Base-by-base conservation (phyloP, 805 yeast genomes). In the Sugiyamaella boreocaroliniensis region DNA sequence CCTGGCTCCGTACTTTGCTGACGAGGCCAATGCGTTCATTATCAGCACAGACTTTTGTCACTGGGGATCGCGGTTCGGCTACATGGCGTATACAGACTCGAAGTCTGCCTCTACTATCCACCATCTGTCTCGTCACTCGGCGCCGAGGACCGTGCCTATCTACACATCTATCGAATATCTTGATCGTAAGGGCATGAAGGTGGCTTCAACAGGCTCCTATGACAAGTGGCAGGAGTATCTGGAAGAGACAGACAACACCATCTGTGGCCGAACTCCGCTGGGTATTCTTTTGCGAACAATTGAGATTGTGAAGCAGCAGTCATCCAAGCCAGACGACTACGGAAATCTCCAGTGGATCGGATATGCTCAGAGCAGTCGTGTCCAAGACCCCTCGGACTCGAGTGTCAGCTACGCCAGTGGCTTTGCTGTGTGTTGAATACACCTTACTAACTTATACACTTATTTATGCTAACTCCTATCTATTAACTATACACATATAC, bases 361-460 rank as follows among this genome's bases (percentile, higher is more conserved):
- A 0, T 92, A 92, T 64, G 71, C 84, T 0, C 97, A 92, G 68
- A 86, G 95, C 64, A 78, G 81, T 47, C 63, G 66, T 10, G 92
- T 76, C 1, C 58, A 59, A 0, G 62, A 65, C 15, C 58, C 71
- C 1, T 52, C 61, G 29, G 96, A 89, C 43, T 82, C 86, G 57
- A 86, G 95, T 66, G 98, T 92, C n/a, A 86, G 95, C 54, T 92
- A 92, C 68, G 95, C 92, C 1, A 79, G 92, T 45, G 97, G 92
- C 0, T 85, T 79, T 62, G 84, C 76, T 16, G 53, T 61, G 7
- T 46, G 51, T 29, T 44, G 40, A 40, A 2, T 16, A 11, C 40
- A 18, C 8, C 22, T n/a, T 10, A 46, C 15, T 15, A 8, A 45
- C 29, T 10, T 16, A 46, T 46, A 29, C 32, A 32, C 16, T 16